Evolutionary conservation across 2,329 filamentous ascomycete species (phyloP).

Genomic region (Pseudogymnoascus sp.): DNA sequence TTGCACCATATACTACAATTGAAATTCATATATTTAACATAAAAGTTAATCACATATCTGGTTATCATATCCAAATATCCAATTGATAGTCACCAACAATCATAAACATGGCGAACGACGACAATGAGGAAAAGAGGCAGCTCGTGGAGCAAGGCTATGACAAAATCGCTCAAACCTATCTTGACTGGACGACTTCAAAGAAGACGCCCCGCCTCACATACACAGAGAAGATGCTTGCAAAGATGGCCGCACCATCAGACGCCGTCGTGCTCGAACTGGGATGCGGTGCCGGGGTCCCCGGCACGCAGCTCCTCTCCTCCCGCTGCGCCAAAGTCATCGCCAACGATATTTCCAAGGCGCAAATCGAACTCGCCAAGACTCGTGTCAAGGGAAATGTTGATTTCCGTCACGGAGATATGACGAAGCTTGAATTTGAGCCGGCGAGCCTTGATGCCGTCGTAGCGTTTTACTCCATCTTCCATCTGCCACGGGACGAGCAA

Average conservation of each 20-base stretch:
- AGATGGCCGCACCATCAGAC: slow-evolving; percentile 8
- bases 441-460: slow-evolving; percentile 33
- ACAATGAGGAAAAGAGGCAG: background rate
- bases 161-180: background rate
- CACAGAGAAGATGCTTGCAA: slow-evolving; percentile 9
- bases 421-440: slow-evolving; percentile 27
- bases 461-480: slow-evolving; percentile 38
- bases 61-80: background rate
- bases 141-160: slow-evolving; percentile 7
- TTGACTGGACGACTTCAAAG: slow-evolving; percentile 2
- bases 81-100: background rate
- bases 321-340: slow-evolving; percentile 8
- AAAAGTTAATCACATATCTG: background rate
- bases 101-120: background rate
- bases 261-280: background rate
- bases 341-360: slow-evolving; percentile 9
- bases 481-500: slow-evolving; percentile 36
- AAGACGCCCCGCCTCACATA: slow-evolving; percentile 8
- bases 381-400: slow-evolving; percentile 4
- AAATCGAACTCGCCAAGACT: slow-evolving; percentile 9
- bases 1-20: background rate
- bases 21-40: background rate
- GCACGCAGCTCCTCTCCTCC: slow-evolving; percentile 5
- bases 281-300: slow-evolving; percentile 7
- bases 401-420: slow-evolving; percentile 34